A percentile compares a stretch with the other conserved stretches of the same genome.
phyloP scores from a whole-genome alignment of 2,329 filamentous ascomycete species.

The Phyllosticta paracitricarpa region DNA sequence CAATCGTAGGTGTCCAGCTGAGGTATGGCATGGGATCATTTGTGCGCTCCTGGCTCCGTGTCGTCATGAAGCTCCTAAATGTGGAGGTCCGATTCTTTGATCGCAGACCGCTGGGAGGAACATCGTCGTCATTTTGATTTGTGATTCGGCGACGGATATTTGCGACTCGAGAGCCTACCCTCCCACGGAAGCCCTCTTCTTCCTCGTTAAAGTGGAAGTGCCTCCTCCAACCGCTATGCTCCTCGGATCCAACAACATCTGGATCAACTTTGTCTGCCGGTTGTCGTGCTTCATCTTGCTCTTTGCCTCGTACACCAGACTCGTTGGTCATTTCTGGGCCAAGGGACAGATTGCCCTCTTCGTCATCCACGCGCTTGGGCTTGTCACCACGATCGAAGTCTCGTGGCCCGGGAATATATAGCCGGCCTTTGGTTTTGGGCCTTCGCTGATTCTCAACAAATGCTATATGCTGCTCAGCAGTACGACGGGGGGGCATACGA shows the following conservation, averaged over 20 bases:
- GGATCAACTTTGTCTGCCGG: conserved; percentile 12
- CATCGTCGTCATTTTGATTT: conserved; percentile 18
- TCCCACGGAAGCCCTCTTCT: not conserved
- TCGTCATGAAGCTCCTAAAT: conserved; percentile 49
- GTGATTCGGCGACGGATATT: conserved; percentile 2
- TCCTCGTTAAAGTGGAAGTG: conserved; percentile 58
- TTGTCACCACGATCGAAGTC: conserved; percentile 77
- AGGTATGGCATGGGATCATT: conserved; percentile 68
- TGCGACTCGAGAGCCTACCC: not conserved
- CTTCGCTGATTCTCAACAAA: conserved; percentile 80
- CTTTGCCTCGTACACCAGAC: conserved; percentile 36
- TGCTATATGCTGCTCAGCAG: conserved; percentile 72
- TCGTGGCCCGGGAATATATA: conserved; percentile 84
- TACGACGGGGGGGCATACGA: conserved; percentile 42
- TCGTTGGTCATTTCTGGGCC: conserved; percentile 14
- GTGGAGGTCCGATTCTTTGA: conserved; percentile 38
- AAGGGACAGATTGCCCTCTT: conserved; percentile 25
- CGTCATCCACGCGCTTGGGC: conserved; percentile 49
- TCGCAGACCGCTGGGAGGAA: conserved; percentile 37
- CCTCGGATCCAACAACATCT: conserved; percentile 25
- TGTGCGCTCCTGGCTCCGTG: conserved; percentile 31
- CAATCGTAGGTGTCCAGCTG: conserved; percentile 86
- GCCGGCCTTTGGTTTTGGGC: conserved; percentile 57
- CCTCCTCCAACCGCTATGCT: conserved; percentile 31
- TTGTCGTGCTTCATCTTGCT: conserved; percentile 11